Conservation (phyloP, 306 rosid species). For the Cucumis hystrix region DNA sequence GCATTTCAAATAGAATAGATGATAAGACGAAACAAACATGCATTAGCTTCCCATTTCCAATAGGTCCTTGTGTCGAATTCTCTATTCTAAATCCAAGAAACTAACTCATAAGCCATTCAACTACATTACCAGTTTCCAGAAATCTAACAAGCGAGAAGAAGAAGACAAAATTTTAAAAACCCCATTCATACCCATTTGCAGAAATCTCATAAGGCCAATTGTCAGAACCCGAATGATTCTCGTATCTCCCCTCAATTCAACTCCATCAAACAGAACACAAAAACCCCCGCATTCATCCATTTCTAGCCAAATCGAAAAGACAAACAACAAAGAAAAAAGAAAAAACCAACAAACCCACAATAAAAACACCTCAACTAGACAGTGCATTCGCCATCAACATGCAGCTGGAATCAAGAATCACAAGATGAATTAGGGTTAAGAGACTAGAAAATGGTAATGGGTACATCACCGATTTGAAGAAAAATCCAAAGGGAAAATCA, state of each 20-base stretch:
- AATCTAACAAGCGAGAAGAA: neutral
- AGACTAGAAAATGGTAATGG: conserved; percentile 3
- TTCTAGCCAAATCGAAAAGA: neutral
- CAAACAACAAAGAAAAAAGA: neutral
- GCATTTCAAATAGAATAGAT: neutral
- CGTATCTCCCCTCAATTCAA: neutral
- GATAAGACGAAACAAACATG: neutral
- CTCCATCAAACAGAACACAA: neutral
- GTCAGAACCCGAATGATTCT: neutral
- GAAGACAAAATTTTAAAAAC: neutral
- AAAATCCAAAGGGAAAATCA: neutral
- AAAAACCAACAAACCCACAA: neutral
- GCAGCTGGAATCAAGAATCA: conserved; percentile 8
- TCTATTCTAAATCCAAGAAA: neutral
- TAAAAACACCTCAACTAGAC: conserved; percentile 7
- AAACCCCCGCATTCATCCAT: neutral
- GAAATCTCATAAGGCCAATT: neutral
- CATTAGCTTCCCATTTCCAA: neutral
- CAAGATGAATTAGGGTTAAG: conserved; percentile 11
- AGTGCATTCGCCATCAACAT: conserved; percentile 4
- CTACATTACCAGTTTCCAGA: neutral
- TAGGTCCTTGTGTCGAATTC: neutral
- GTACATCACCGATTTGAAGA: neutral
- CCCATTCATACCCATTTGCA: neutral
- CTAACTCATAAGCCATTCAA: neutral